Evolutionary conservation across 495 filamentous ascomycete genomes (phyloP).

Genomic region (Aspergillus sclerotiicarbonarius): DNA sequence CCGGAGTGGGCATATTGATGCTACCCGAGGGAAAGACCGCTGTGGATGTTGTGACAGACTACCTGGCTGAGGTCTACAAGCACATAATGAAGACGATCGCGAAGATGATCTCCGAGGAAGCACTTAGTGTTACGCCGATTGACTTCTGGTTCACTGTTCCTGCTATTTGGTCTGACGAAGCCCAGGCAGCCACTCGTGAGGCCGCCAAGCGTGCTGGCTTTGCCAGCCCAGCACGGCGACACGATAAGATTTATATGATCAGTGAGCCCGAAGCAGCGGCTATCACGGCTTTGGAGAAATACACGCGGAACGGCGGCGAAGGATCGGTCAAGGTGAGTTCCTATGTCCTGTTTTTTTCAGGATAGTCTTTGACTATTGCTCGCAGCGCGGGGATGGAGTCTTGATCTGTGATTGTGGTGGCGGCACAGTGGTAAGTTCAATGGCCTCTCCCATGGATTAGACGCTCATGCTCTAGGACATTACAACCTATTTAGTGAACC

Average conservation of each 20-base stretch:
- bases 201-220: constrained; percentile 51
- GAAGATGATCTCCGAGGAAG: constrained; percentile 2
- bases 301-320: neutral
- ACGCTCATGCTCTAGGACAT: constrained; percentile 19
- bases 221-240: constrained; percentile 20
- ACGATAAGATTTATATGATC: constrained; percentile 45
- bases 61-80: constrained; percentile 39
- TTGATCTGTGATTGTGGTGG: constrained; percentile 35
- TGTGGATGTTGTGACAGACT: constrained; percentile 39
- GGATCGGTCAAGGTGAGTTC: constrained; percentile 8
- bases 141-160: constrained; percentile 28
- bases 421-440: constrained; percentile 33
- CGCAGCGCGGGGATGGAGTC: constrained; percentile 17
- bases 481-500: constrained; percentile 36
- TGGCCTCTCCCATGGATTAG: neutral
- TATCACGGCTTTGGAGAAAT: constrained; percentile 9
- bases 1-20: constrained; percentile 9
- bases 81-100: constrained; percentile 35
- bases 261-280: constrained; percentile 58
- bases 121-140: constrained; percentile 13
- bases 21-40: constrained; percentile 18
- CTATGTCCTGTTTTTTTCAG: neutral
- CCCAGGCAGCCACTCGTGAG: constrained; percentile 16
- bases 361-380: neutral
- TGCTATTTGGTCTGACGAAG: constrained; percentile 24